Evolutionary conservation across 2,329 filamentous ascomycete species (phyloP).

Genomic region (Talaromyces sp.): DNA sequence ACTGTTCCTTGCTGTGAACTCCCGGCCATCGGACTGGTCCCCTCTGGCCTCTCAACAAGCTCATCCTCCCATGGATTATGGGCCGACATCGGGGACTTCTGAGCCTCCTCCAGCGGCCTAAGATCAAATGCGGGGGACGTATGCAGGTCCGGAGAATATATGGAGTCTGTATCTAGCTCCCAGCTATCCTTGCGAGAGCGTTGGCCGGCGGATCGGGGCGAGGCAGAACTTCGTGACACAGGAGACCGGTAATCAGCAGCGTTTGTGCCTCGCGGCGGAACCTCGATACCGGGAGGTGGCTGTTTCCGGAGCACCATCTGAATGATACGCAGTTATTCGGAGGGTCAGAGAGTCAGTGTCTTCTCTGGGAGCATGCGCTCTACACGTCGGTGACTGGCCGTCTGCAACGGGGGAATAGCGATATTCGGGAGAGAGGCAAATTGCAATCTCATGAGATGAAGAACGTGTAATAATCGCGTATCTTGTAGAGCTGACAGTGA

Average conservation of each 20-base stretch:
- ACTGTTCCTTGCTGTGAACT: neutral
- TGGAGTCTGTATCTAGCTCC: conserved; percentile 25
- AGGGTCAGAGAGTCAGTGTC: neutral
- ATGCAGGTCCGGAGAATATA: conserved; percentile 34
- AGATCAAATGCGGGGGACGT: conserved; percentile 34
- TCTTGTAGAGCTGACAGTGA: neutral
- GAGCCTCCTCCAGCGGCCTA: conserved; percentile 34
- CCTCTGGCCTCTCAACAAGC: conserved; percentile 19
- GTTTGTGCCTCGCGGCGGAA: conserved; percentile 26
- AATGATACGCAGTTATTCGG: neutral
- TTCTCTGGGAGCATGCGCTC: neutral
- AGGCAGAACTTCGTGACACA: conserved; percentile 25
- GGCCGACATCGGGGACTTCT: conserved; percentile 28
- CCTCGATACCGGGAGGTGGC: conserved; percentile 31
- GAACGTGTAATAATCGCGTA: neutral
- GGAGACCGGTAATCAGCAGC: conserved; percentile 26
- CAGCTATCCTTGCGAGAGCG: conserved; percentile 15
- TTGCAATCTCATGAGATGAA: neutral
- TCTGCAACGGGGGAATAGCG: neutral
- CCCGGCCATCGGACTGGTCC: neutral
- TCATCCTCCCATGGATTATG: conserved; percentile 30
- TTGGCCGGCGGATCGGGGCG: conserved; percentile 22
- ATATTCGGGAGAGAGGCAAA: neutral
- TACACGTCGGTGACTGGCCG: neutral
- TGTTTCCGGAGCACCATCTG: conserved; percentile 35